Evolutionary conservation across 768 basidiomycete genomes (phyloP), one percentile per base, ranked within the genome.

Genomic region (Agrocybe pediades): DNA sequence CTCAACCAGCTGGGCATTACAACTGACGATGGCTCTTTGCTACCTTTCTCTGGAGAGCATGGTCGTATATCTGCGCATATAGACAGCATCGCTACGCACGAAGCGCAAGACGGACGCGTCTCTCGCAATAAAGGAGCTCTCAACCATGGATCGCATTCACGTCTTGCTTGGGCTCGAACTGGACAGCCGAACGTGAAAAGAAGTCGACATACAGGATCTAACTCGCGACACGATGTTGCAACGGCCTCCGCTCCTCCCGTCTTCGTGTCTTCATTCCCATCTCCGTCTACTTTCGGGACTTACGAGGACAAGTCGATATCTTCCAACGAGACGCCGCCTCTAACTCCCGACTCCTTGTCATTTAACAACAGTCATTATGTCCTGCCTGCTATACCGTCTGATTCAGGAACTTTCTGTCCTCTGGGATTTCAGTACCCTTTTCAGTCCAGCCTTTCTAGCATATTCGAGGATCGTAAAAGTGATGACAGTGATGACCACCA

Each of bases 301-400:
- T 36, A 36, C 11, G 11, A 3, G 11, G n/a, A 13, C n/a, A 11
- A n/a, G 3, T 36, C 33, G 11, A 5, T 36, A n/a, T 36, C 26
- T 27, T 45, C 49, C 5, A 30, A 58, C 61, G 49, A 66, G 46
- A 66, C 67, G 8, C 67, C 67, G 36, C 67, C 67, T 50, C 51
- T 68, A 54, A 66, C 67, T 2, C 65, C 67, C 7, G 67, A 68
- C 46, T 58, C 60, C 9, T 33, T 59, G 17, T 36, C 33, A n/a
- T 6, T 13, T 13, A 36, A 4, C 13, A 57, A 61, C 19, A 51
- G n/a, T n/a, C n/a, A 59, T 9, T 17, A 55, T 30, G 26, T 49
- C 27, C 43, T 59, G 11, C 53, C 55, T 24, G 25, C 29, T 13
- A 19, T 25, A 13, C 11, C 40, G 45, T 25, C 51, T 47, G 30